Evolutionary conservation across 2,329 filamentous ascomycete genomes (phyloP).

Genomic region (Colletotrichum coccodes): DNA sequence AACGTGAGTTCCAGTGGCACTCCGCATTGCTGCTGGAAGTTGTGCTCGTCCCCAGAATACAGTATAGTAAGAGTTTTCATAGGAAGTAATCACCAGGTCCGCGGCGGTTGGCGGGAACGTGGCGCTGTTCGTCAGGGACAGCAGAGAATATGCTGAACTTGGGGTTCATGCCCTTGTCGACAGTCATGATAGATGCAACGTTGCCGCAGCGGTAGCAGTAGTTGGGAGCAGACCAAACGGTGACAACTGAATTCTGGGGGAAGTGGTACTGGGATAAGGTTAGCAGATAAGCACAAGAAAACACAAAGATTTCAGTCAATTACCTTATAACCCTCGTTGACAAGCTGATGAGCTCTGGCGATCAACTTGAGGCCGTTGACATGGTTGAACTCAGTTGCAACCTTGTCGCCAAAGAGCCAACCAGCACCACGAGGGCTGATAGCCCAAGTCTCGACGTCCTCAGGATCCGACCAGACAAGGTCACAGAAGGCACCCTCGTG

Average conservation of each 20-base stretch:
- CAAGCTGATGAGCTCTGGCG: constrained; percentile 95
- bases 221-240: constrained; percentile 97
- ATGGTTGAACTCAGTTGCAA: constrained; percentile 96
- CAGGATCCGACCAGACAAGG: constrained; percentile 97
- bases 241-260: constrained; percentile 92
- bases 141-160: constrained; percentile 94
- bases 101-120: constrained; percentile 77
- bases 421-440: constrained; percentile 95
- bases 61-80: constrained; percentile 42
- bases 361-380: constrained; percentile 98
- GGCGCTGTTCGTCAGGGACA: constrained; percentile 86
- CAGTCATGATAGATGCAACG: constrained; percentile 94
- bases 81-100: constrained; percentile 79
- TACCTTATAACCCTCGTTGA: constrained; percentile 98
- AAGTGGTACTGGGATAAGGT: constrained; percentile 80
- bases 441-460: constrained; percentile 96
- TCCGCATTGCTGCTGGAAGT: neutral
- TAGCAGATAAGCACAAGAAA: constrained; percentile 17
- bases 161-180: constrained; percentile 85
- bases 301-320: constrained; percentile 24
- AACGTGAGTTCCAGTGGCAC: neutral
- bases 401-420: constrained; percentile 97
- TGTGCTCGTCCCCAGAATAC: neutral
- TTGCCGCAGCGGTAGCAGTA: constrained; percentile 97
- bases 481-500: constrained; percentile 99